Evolutionary conservation across 805 yeast species (phyloP).

Genomic region (Kuraishia floccosa): DNA sequence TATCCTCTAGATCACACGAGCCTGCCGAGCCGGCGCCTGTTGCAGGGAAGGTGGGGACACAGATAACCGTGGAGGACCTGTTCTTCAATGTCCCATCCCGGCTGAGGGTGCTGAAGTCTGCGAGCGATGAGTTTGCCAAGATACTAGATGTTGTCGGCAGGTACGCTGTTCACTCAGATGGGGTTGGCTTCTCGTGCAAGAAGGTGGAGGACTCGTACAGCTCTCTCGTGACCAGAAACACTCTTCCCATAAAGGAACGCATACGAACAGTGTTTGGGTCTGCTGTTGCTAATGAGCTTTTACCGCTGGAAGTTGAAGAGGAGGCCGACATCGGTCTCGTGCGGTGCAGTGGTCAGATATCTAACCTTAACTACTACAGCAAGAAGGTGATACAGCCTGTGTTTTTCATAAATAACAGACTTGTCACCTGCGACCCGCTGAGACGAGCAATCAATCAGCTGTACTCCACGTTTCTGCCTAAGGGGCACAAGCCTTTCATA

Average conservation of each 20-base stretch:
- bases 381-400: conserved; percentile 60
- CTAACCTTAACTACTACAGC: conserved; percentile 60
- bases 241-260: conserved; percentile 45
- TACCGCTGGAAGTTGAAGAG: conserved; percentile 29
- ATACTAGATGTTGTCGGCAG: conserved; percentile 77
- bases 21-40: conserved; percentile 47
- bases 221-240: conserved; percentile 47
- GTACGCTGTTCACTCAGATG: conserved; percentile 64
- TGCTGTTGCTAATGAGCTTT: conserved; percentile 50
- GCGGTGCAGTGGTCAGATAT: conserved; percentile 45
- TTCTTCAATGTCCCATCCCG: conserved; percentile 85
- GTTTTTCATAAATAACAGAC: conserved; percentile 76
- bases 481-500: conserved; percentile 66
- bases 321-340: conserved; percentile 37
- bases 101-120: conserved; percentile 48
- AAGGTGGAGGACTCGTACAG: conserved; percentile 67
- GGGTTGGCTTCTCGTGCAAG: conserved; percentile 71
- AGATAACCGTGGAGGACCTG: conserved; percentile 73
- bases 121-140: conserved; percentile 63
- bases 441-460: conserved; percentile 53
- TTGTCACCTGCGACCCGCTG: conserved; percentile 76
- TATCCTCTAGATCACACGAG: conserved; percentile 26
- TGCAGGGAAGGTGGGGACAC: conserved; percentile 88
- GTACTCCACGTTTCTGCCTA: conserved; percentile 62
- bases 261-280: conserved; percentile 68